Evolutionary conservation across 768 basidiomycete species (phyloP), one percentile per base, ranked within the genome.

Genomic region (Suillus lakei): DNA sequence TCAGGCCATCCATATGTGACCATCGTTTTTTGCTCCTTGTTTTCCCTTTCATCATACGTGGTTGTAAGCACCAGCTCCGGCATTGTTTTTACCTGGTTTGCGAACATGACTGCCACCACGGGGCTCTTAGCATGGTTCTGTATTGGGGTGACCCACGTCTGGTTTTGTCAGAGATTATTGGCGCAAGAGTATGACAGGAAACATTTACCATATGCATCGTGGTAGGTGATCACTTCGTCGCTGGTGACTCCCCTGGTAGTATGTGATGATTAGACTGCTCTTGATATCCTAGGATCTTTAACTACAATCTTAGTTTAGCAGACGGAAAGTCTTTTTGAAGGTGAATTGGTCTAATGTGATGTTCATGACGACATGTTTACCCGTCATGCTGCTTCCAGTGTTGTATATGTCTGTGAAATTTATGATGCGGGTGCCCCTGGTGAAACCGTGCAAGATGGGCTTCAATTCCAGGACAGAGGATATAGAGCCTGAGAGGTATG

Each of bases 281-380:
- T 15, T 16, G 15, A 15, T n/a, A n/a, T n/a, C n/a, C n/a, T n/a
- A n/a, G n/a, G n/a, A n/a, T 50, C 2, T 3, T 26, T 50, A 13
- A 50, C 15, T 15, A 26, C 2, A 23, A 15, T 15, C 2, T 50
- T 26, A 50, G 48, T 50, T 50, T 23, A 50, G 23, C 48, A 23
- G 48, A 50, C 26, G 48, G 48, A 23, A 50, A 50, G 48, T 50
- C 48, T 50, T 50, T 16, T 50, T 50, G 48, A 50, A 50, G 26
- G 48, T 13, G 3, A 50, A 50, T 15, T 50, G 48, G 48, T 26
- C 48, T 26, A 26, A 7, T 4, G 23, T 15, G 15, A 26, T 6
- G 26, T 50, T 50, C 15, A 7, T 50, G 48, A 50, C 48, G 15
- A 26, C 48, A 3, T 50, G 16, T 50, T 8, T 50, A 6, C 26